Evolutionary conservation across 2,329 filamentous ascomycete genomes (phyloP).

Genomic region (Fusarium sp.): DNA sequence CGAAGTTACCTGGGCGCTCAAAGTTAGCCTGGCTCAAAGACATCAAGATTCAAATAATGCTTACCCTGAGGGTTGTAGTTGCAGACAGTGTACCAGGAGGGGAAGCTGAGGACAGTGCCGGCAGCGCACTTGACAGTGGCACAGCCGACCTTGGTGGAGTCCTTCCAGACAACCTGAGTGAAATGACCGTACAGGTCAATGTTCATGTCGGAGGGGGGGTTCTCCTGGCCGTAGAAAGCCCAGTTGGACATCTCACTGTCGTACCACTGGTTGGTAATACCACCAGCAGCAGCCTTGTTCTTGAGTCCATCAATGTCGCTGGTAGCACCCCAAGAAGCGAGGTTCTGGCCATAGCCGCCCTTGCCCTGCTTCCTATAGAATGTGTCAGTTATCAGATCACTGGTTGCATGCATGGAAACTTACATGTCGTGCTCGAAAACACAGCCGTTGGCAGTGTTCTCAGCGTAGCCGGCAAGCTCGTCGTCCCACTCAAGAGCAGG

Average conservation of each 20-base stretch:
- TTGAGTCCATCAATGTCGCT: constrained; percentile 51
- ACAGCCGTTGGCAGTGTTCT: constrained; percentile 73
- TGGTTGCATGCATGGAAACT: constrained; percentile 49
- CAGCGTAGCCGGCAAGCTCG: constrained; percentile 72
- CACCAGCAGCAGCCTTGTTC: constrained; percentile 70
- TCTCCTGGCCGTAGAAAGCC: constrained; percentile 68
- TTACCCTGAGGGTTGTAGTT: constrained; percentile 84
- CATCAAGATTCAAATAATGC: constrained; percentile 44
- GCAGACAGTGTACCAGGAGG: constrained; percentile 84
- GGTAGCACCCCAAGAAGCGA: constrained; percentile 72
- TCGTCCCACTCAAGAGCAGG: constrained; percentile 73
- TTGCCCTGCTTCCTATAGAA: constrained; percentile 63
- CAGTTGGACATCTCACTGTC: constrained; percentile 76
- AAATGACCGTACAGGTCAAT: constrained; percentile 74
- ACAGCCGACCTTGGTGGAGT: constrained; percentile 54
- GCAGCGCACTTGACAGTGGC: constrained; percentile 78
- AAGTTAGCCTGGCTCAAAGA: neutral
- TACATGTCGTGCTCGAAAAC: constrained; percentile 82
- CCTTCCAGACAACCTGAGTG: constrained; percentile 59
- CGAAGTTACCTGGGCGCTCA: constrained; percentile 61
- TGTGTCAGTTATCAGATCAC: constrained; percentile 49
- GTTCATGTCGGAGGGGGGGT: constrained; percentile 67
- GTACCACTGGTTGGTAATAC: constrained; percentile 89
- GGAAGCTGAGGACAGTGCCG: constrained; percentile 62
- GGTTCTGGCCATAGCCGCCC: constrained; percentile 89